phyloP scores from a whole-genome alignment of 2,329 filamentous ascomycete species.

The Dryadomyces sulphureus region DNA sequence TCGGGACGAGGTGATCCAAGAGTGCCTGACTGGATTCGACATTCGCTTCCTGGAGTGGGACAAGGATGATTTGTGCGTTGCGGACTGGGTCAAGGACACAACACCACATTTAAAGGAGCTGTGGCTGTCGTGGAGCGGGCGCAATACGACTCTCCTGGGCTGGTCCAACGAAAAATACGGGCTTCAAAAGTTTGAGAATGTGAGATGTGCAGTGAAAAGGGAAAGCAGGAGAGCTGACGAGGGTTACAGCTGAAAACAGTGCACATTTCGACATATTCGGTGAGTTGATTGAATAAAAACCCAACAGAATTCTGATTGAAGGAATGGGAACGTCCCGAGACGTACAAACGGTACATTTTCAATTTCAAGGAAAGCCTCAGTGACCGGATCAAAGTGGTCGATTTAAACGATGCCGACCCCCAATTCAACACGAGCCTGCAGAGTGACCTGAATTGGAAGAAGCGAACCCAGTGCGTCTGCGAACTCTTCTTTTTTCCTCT shows the following conservation, averaged over 20 bases:
- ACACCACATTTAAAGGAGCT: background rate
- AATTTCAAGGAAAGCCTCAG: background rate
- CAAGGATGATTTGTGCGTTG: background rate
- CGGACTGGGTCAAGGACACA: background rate
- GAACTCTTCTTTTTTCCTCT: background rate
- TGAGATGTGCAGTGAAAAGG: background rate
- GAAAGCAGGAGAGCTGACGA: background rate
- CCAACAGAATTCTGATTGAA: background rate
- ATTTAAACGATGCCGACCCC: background rate
- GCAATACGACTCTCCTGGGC: background rate
- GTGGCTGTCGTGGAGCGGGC: constrained; percentile 1
- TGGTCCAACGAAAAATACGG: background rate
- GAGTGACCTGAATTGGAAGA: background rate
- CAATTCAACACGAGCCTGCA: background rate
- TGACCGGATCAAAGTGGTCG: background rate
- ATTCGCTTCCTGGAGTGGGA: background rate
- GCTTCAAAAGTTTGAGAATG: background rate
- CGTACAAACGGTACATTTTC: background rate
- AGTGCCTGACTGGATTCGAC: background rate
- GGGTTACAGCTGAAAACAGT: background rate
- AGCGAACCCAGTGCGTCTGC: background rate
- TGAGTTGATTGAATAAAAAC: background rate
- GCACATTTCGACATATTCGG: background rate
- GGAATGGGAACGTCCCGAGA: background rate
- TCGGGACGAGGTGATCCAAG: background rate